phyloP scores from a whole-genome alignment of 768 basidiomycete genomes.

The Tylopilus subfusipes region DNA sequence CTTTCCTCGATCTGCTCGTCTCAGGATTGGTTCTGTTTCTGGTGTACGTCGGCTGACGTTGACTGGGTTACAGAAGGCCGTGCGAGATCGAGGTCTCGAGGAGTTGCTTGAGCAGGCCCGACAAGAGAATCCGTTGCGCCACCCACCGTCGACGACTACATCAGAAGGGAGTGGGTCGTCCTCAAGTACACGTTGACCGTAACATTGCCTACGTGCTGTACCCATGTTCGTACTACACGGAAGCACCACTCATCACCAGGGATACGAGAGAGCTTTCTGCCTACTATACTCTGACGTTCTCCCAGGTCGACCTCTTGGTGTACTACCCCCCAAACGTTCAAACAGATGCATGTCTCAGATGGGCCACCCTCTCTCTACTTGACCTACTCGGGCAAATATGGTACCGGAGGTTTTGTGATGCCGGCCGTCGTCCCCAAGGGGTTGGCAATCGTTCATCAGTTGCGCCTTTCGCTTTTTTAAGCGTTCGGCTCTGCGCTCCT shows the following conservation, averaged over 20 bases:
- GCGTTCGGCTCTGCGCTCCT: too few relatives aligned
- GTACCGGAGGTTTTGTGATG: too few relatives aligned
- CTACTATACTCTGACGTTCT: not conserved
- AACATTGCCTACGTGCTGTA: not conserved
- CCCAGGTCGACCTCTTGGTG: too few relatives aligned
- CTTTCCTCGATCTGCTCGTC: not conserved
- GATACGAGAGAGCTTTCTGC: not conserved
- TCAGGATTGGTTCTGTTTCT: not conserved
- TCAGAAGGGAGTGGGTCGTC: constrained; percentile 9
- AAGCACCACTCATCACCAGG: not conserved
- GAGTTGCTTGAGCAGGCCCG: constrained; percentile 75
- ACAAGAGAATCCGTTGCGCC: constrained; percentile 71
- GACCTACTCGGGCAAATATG: too few relatives aligned
- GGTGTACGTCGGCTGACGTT: not conserved
- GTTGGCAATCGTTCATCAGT: too few relatives aligned
- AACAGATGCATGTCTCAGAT: too few relatives aligned
- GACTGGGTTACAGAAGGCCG: constrained; percentile 56
- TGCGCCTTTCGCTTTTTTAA: too few relatives aligned
- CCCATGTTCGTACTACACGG: too few relatives aligned
- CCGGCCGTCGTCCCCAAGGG: too few relatives aligned
- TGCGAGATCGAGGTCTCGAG: constrained; percentile 73
- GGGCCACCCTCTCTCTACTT: too few relatives aligned
- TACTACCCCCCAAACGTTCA: too few relatives aligned
- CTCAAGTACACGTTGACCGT: constrained; percentile 11
- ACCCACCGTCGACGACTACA: constrained; percentile 41